phyloP scores from a whole-genome alignment of 352 stramenopile species.

The Phytopythium litorale region DNA sequence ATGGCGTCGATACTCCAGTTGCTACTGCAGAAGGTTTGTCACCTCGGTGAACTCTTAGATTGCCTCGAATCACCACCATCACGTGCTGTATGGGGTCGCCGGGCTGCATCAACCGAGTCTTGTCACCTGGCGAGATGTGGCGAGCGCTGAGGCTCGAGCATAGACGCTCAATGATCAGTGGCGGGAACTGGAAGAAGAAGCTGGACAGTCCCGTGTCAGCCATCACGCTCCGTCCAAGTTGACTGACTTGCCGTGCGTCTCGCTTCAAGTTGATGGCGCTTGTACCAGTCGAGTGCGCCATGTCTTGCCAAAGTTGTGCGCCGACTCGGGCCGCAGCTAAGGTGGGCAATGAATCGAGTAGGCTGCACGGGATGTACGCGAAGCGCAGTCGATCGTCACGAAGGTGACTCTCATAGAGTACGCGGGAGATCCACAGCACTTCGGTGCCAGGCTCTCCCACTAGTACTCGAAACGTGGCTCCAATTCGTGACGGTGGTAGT shows the following conservation, averaged over 20 bases:
- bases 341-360: neutral
- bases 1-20: neutral
- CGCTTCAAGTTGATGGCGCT: neutral
- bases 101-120: constrained; percentile 13
- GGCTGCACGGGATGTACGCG: constrained; percentile 22
- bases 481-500: constrained; percentile 8
- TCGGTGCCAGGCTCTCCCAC: constrained; percentile 41
- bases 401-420: constrained; percentile 30
- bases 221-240: constrained; percentile 22
- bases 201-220: constrained; percentile 28
- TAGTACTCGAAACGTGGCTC: constrained; percentile 24
- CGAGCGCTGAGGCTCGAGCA: constrained; percentile 38
- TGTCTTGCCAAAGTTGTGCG: neutral
- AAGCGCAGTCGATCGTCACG: constrained; percentile 37
- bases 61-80: constrained; percentile 36
- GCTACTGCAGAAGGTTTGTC: neutral
- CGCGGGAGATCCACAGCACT: constrained; percentile 33
- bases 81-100: constrained; percentile 21
- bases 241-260: too few species aligned
- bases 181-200: constrained; percentile 53
- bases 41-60: constrained; percentile 7
- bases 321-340: too few species aligned
- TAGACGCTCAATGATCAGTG: constrained; percentile 46
- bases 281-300: neutral
- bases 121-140: constrained; percentile 10